Conservation (phyloP, 2,329 filamentous ascomycete genomes). For the Ophiostoma angusticollis region DNA sequence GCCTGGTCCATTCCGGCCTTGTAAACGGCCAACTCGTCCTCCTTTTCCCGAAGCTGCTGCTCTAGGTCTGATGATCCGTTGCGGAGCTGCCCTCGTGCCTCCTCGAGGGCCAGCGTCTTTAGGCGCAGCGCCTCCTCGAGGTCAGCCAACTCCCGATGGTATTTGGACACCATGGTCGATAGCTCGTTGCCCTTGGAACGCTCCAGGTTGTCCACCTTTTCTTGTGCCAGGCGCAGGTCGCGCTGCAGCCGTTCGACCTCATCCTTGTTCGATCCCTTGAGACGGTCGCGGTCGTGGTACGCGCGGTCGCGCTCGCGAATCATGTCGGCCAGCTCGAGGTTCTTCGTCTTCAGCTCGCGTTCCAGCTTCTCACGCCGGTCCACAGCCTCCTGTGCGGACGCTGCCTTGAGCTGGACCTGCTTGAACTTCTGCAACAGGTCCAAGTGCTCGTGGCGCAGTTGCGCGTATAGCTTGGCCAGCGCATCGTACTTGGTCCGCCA, state of each 20-base stretch:
- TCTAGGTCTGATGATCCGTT: constrained; percentile 81
- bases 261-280: constrained; percentile 77
- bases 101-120: constrained; percentile 79
- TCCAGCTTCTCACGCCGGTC: constrained; percentile 90
- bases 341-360: constrained; percentile 98
- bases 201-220: constrained; percentile 84
- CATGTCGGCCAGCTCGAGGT: constrained; percentile 97
- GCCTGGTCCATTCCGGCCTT: constrained; percentile 97
- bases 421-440: constrained; percentile 96
- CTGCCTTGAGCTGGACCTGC: constrained; percentile 86
- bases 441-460: constrained; percentile 86
- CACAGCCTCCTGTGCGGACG: constrained; percentile 92
- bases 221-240: constrained; percentile 81
- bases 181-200: constrained; percentile 89
- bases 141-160: constrained; percentile 94
- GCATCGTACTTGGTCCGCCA: constrained; percentile 97
- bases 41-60: constrained; percentile 76
- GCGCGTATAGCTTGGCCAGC: constrained; percentile 91
- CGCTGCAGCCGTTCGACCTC: constrained; percentile 90
- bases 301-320: constrained; percentile 92
- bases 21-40: constrained; percentile 95
- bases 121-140: constrained; percentile 82
- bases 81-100: constrained; percentile 62
- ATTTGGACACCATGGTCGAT: constrained; percentile 85
- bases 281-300: constrained; percentile 80